phyloP scores from a whole-genome alignment of 345 rosid genomes.

The Eucalyptus sp. region DNA sequence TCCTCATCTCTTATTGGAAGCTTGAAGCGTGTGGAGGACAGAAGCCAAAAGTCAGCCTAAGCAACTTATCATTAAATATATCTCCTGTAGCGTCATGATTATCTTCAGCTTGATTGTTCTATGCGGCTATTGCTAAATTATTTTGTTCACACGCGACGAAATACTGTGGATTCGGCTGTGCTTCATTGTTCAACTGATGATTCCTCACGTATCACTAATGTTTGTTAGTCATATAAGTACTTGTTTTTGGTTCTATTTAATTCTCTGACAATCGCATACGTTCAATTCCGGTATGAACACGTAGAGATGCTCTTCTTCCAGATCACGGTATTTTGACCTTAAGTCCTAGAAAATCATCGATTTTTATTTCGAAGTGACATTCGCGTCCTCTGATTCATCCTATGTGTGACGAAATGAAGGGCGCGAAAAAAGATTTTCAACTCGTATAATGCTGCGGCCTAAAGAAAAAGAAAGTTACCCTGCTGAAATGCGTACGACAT shows the following conservation, averaged over 20 bases:
- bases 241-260: background rate
- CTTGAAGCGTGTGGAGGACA: background rate
- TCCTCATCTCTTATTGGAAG: background rate
- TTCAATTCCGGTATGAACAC: background rate
- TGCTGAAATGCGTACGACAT: too few species aligned
- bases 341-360: background rate
- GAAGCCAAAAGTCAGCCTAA: too few species aligned
- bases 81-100: background rate
- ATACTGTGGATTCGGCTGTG: background rate
- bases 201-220: background rate
- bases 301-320: too few species aligned
- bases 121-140: too few species aligned
- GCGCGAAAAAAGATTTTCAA: background rate
- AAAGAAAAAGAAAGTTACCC: too few species aligned
- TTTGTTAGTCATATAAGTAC: background rate
- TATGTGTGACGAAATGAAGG: too few species aligned
- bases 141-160: background rate
- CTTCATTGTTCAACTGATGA: background rate
- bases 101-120: too few species aligned
- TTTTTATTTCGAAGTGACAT: background rate
- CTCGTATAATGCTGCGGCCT: background rate
- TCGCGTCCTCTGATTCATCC: fast-evolving
- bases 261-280: background rate
- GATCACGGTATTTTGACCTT: too few species aligned
- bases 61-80: background rate